phyloP scores from a whole-genome alignment of 495 filamentous ascomycete species.

The Cryomyces antarcticus region DNA sequence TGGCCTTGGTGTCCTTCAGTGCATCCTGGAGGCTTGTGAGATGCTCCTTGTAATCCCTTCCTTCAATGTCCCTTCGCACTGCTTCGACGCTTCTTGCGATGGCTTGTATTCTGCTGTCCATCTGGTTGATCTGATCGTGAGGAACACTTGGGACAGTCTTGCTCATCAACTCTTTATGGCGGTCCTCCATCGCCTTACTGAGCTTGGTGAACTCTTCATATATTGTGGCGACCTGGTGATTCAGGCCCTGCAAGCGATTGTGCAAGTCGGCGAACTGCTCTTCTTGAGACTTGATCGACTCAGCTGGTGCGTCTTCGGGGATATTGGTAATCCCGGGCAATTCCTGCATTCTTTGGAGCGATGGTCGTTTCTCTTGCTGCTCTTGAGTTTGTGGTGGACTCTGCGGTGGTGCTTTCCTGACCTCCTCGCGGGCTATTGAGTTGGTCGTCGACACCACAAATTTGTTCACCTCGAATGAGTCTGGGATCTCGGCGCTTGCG shows the following conservation, averaged over 20 bases:
- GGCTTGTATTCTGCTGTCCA: slow-evolving; percentile 31
- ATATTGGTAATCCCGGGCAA: neutral
- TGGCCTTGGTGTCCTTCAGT: slow-evolving; percentile 51
- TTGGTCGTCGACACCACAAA: slow-evolving; percentile 35
- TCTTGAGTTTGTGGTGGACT: slow-evolving; percentile 20
- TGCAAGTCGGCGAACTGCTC: slow-evolving; percentile 64
- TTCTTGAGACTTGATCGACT: slow-evolving; percentile 27
- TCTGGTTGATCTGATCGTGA: slow-evolving; percentile 31
- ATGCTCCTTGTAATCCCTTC: slow-evolving; percentile 51
- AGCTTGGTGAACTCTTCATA: slow-evolving; percentile 37
- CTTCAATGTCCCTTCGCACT: slow-evolving; percentile 44
- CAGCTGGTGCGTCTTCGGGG: slow-evolving; percentile 24
- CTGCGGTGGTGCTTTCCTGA: slow-evolving; percentile 9
- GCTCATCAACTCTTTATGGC: slow-evolving; percentile 31
- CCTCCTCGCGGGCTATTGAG: slow-evolving; percentile 11
- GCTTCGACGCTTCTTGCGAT: slow-evolving; percentile 34
- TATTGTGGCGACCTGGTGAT: slow-evolving; percentile 49
- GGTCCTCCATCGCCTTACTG: slow-evolving; percentile 27
- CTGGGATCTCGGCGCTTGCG: slow-evolving; percentile 71
- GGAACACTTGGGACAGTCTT: slow-evolving; percentile 8
- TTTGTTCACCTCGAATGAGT: slow-evolving; percentile 88
- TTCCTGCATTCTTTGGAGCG: slow-evolving; percentile 1
- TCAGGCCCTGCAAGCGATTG: slow-evolving; percentile 55
- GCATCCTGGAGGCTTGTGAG: slow-evolving; percentile 51
- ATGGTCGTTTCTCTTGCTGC: slow-evolving; percentile 15